These are phyloP conservation scores for Stagonosporopsis tanaceti DNA, from an alignment of 2,329 filamentous ascomycete species.

Conservation along the genomic window DNA sequence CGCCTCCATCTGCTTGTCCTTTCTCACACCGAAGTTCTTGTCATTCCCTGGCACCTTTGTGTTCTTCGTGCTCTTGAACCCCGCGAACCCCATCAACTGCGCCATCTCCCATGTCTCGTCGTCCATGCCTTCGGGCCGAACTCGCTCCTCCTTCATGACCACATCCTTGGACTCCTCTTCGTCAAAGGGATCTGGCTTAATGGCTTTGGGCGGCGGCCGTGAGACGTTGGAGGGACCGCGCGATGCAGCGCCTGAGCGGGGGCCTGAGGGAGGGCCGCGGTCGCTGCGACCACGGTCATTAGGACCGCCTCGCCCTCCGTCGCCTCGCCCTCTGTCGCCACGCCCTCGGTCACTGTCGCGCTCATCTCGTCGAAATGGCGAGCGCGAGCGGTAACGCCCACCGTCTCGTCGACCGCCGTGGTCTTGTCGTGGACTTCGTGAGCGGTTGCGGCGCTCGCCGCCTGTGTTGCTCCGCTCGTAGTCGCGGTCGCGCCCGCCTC, in stretches of 20 bases:
- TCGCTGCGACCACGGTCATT: conserved; percentile 16
- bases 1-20: conserved; percentile 94
- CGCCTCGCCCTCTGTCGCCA: conserved; percentile 25
- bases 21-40: conserved; percentile 78
- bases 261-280: conserved; percentile 37
- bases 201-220: not conserved
- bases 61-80: conserved; percentile 86
- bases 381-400: conserved; percentile 39
- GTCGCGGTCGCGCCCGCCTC: conserved; percentile 29
- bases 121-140: conserved; percentile 54
- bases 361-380: conserved; percentile 34
- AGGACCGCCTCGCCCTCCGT: conserved; percentile 23
- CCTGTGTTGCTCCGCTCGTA: conserved; percentile 29
- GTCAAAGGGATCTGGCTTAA: conserved; percentile 18
- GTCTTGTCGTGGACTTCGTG: conserved; percentile 44
- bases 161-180: conserved; percentile 34
- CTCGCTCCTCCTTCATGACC: conserved; percentile 39
- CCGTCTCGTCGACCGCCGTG: conserved; percentile 35
- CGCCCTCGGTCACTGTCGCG: conserved; percentile 28
- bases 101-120: conserved; percentile 79
- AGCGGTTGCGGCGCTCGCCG: conserved; percentile 42
- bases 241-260: conserved; percentile 29
- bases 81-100: conserved; percentile 88
- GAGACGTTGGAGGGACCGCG: conserved; percentile 10
- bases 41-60: conserved; percentile 88